A percentile compares a stretch with the other conserved stretches of the same genome.
Conservation (phyloP, 768 basidiomycete species). For the Trametes punicea region DNA sequence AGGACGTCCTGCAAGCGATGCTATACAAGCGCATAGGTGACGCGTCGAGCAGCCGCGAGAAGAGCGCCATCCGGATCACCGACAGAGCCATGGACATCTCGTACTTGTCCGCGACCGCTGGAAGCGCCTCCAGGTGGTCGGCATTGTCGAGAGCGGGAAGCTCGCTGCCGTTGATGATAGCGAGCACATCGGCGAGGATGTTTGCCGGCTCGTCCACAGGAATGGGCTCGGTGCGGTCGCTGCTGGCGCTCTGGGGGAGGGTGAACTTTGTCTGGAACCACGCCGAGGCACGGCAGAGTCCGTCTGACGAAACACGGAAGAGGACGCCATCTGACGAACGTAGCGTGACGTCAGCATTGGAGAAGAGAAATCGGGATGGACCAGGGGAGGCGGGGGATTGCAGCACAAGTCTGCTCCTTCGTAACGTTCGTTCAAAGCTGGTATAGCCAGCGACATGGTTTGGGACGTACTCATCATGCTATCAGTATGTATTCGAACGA, state of each 20-base stretch:
- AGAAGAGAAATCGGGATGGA: background rate
- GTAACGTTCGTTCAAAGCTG: too few species aligned
- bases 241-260: conserved; percentile 15
- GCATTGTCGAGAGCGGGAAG: conserved; percentile 40
- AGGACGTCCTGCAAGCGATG: conserved; percentile 42
- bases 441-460: too few species aligned
- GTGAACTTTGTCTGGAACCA: conserved; percentile 28
- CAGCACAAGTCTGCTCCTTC: background rate
- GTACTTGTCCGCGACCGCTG: conserved; percentile 45
- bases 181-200: conserved; percentile 36
- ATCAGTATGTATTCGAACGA: too few species aligned
- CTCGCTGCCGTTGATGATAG: conserved; percentile 40
- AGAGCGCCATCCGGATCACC: conserved; percentile 32
- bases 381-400: background rate
- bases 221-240: conserved; percentile 1
- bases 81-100: conserved; percentile 43
- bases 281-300: conserved; percentile 24
- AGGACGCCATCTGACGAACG: conserved; percentile 16
- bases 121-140: conserved; percentile 39
- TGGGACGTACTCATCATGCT: too few species aligned
- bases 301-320: conserved; percentile 26
- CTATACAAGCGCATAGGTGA: conserved; percentile 46
- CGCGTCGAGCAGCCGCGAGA: background rate
- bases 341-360: conserved; percentile 20
- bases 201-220: conserved; percentile 34